Percentiles rank a stretch among this genome's conserved stretches.
Conservation (phyloP, 768 basidiomycete genomes). For the Leccinum disarticulatum region DNA sequence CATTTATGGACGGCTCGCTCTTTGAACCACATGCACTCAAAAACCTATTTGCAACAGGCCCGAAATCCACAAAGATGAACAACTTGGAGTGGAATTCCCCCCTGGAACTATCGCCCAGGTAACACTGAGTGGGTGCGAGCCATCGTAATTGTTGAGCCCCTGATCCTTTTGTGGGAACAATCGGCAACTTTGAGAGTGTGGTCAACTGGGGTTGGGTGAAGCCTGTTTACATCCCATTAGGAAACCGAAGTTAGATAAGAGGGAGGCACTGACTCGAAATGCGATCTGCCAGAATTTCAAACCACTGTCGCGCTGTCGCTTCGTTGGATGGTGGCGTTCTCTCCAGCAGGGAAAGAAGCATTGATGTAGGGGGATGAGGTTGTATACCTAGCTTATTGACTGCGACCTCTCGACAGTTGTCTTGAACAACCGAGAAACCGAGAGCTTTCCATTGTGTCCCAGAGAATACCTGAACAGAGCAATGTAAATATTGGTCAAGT, state of each 20-base stretch:
- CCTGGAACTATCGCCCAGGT: slow-evolving; percentile 53
- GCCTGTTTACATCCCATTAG: slow-evolving; percentile 38
- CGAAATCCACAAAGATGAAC: slow-evolving; percentile 90
- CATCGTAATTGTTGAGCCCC: slow-evolving; percentile 38
- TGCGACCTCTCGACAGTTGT: slow-evolving; percentile 50
- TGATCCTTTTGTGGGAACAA: slow-evolving; percentile 61
- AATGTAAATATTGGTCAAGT: background rate
- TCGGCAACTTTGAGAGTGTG: slow-evolving; percentile 52
- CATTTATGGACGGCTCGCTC: slow-evolving; percentile 82
- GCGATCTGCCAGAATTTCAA: slow-evolving; percentile 63
- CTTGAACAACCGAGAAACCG: slow-evolving; percentile 73
- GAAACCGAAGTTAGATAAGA: background rate
- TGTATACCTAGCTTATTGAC: slow-evolving; percentile 64
- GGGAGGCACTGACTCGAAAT: slow-evolving; percentile 48
- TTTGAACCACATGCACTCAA: slow-evolving; percentile 85
- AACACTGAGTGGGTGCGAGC: slow-evolving; percentile 67
- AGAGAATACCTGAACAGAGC: slow-evolving; percentile 58
- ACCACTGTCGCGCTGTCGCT: slow-evolving; percentile 60
- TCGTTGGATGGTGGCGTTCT: slow-evolving; percentile 57
- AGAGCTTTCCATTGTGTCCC: slow-evolving; percentile 65
- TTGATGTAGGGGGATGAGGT: slow-evolving; percentile 63
- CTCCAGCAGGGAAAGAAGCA: slow-evolving; percentile 59
- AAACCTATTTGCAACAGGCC: slow-evolving; percentile 77
- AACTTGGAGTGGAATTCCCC: slow-evolving; percentile 73
- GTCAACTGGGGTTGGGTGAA: slow-evolving; percentile 58